These are phyloP conservation scores for Cunninghamia lanceolata DNA, from an alignment of 75 land plant species.

Conservation along the genomic window DNA sequence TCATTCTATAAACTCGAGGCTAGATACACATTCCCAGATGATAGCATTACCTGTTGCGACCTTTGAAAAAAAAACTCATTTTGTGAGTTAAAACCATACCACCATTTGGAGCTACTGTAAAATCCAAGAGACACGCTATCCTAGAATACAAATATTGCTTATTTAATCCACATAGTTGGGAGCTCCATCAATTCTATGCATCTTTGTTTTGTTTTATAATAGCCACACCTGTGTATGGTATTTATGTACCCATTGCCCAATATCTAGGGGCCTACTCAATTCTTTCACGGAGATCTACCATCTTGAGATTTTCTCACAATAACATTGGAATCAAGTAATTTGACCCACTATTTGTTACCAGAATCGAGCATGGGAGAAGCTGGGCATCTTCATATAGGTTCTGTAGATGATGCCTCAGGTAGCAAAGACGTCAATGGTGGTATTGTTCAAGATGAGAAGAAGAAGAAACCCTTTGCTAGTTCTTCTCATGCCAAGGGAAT, in stretches of 20 bases:
- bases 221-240: neutral
- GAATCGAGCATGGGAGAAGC: conserved; percentile 1
- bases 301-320: neutral
- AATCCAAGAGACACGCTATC: too few species aligned
- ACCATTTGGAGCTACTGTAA: conserved; percentile 1
- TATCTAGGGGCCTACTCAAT: neutral
- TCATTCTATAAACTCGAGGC: neutral
- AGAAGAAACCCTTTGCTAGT: too few species aligned
- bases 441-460: too few species aligned
- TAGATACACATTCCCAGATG: neutral
- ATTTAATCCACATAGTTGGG: too few species aligned
- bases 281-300: neutral
- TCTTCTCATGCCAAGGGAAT: too few species aligned
- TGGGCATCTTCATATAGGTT: conserved; percentile 2
- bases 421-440: conserved; percentile 2
- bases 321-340: too few species aligned
- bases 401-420: neutral
- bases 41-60: neutral
- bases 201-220: conserved; percentile 5
- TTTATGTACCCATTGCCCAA: neutral
- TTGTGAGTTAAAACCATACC: neutral
- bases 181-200: neutral
- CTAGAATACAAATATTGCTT: too few species aligned
- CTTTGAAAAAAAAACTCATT: neutral
- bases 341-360: neutral